Evolutionary conservation across 1,284 basidiomycete species (phyloP), one percentile per base, ranked within the genome.

Genomic region (Pseudozyma thailandica): DNA sequence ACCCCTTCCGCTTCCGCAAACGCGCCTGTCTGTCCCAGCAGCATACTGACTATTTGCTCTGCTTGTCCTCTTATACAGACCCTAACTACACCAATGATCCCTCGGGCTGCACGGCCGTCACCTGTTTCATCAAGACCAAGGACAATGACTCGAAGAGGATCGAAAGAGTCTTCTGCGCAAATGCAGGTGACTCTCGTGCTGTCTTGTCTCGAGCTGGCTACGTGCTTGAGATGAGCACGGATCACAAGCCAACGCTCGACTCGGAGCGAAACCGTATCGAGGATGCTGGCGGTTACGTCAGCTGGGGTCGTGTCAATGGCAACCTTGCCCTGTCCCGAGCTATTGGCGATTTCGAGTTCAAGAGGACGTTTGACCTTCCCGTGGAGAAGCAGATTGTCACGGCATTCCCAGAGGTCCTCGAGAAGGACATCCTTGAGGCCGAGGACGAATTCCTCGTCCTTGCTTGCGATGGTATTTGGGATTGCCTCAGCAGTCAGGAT

Each of bases 391-490:
- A 99, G 84, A 91, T 96, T 57, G 97, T 99, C 72, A 98, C 96
- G 4, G 89, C 93, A 51, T 89, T 98, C 83, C 96, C 96, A 23
- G 96, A 99, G 68, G 87, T 99, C 72, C 90, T 88, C 28, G 86
- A 87, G 46, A 94, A 97, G 85, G 85, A 90, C 58, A 86, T 92
- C 28, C 89, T 90, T 1, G 88, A 88, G 10, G 65, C 43, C 39
- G 94, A 98, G 65, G 96, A 99, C 80, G 96, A 99, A 84, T 98
- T 98, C 83, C 83, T 99, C 33, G 89, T 99, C 9, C 83, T 99
- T 33, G 96, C 96, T 12, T 98, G 96, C 84, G 96, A 99, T 84
- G 94, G 94, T 74, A 99, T 98, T 80, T 99, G 96, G 96, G 96
- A 99, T 83, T 98, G 95, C 82, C 85, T 98, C 39, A 88, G 88